Conservation (phyloP, 495 filamentous ascomycete species). For the Annulohypoxylon maeteangense region DNA sequence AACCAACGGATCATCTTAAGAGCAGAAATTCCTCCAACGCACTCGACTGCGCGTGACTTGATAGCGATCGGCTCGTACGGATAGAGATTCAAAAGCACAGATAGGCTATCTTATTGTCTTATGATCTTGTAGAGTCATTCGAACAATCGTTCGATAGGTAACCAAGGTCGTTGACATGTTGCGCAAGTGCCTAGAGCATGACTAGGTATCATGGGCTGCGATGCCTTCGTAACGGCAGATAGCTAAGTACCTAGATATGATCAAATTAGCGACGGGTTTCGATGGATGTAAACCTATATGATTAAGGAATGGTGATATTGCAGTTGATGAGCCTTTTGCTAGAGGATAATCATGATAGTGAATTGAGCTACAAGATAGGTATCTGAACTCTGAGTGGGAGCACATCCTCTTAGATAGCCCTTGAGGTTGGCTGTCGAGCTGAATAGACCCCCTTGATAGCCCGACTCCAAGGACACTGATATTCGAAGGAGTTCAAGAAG, state of each 20-base stretch:
- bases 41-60: neutral
- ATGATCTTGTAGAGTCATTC: too few relatives aligned
- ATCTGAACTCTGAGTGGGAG: neutral
- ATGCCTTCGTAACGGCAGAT: neutral
- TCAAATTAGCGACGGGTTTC: neutral
- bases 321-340: neutral
- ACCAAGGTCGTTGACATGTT: neutral
- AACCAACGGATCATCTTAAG: neutral
- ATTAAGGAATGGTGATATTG: neutral
- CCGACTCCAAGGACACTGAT: neutral
- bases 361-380: neutral
- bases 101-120: too few relatives aligned
- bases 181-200: neutral
- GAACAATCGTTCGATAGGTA: too few relatives aligned
- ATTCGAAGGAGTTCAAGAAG: neutral
- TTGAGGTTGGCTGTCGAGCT: neutral
- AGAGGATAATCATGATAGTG: neutral
- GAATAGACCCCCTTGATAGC: neutral
- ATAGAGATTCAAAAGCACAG: too few relatives aligned
- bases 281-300: neutral
- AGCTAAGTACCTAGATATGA: neutral
- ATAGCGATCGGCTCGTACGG: too few relatives aligned
- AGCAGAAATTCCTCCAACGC: neutral
- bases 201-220: neutral
- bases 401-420: too few relatives aligned